phyloP scores from a whole-genome alignment of 225 moss, liverwort and hornwort genomes.

The Sphagnum tenellum region DNA sequence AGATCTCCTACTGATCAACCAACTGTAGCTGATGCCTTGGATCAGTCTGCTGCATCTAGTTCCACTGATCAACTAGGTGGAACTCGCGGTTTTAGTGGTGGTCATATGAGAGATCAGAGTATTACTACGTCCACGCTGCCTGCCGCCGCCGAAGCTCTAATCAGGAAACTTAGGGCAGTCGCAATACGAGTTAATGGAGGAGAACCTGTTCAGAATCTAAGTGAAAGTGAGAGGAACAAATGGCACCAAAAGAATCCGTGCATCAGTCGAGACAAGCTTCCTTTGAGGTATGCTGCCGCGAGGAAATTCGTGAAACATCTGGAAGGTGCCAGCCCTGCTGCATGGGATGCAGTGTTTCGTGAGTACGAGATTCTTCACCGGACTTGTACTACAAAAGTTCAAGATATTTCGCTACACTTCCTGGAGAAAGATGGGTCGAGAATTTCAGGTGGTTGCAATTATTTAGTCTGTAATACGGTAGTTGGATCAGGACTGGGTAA shows the following conservation, averaged over 20 bases:
- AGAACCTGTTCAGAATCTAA: slow-evolving; percentile 17
- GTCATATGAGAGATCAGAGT: no score
- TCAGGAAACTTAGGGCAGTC: no score
- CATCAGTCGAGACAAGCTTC: slow-evolving; percentile 41
- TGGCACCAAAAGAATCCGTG: slow-evolving; percentile 54
- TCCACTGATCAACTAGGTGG: no score
- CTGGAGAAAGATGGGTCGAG: slow-evolving; percentile 8
- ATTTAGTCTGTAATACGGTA: slow-evolving; percentile 23
- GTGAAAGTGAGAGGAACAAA: slow-evolving; percentile 15
- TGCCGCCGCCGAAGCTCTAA: no score
- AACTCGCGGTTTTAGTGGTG: no score
- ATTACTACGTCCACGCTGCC: no score
- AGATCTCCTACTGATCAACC: no score
- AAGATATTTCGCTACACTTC: slow-evolving; percentile 22
- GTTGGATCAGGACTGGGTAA: slow-evolving; percentile 26
- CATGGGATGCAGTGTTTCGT: slow-evolving; percentile 25
- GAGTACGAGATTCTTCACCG: slow-evolving; percentile 67
- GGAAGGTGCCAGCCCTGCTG: slow-evolving; percentile 10
- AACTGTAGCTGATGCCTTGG: no score
- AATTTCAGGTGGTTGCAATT: slow-evolving; percentile 19
- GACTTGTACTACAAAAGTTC: slow-evolving; percentile 43
- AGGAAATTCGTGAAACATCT: slow-evolving; percentile 23
- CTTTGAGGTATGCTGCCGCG: slow-evolving; percentile 19
- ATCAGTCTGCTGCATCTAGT: no score
- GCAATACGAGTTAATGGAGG: background rate